phyloP scores from a whole-genome alignment of 495 filamentous ascomycete species.

The Tuber magnatum region DNA sequence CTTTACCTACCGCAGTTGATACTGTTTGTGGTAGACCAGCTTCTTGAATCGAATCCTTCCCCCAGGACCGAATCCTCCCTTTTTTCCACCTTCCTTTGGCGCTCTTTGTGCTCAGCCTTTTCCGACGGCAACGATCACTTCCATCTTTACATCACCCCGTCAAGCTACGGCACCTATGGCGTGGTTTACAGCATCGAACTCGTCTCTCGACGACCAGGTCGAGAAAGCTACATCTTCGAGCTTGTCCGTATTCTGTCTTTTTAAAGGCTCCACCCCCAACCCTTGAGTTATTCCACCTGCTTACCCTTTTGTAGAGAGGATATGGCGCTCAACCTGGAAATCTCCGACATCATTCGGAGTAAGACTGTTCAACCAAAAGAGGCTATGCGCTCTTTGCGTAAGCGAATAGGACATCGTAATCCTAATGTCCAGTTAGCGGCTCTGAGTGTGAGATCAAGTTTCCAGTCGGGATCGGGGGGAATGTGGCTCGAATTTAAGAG shows the following conservation, averaged over 20 bases:
- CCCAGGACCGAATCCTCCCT: not conserved
- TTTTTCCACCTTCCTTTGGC: not conserved
- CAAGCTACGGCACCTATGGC: constrained; percentile 50
- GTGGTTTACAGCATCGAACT: constrained; percentile 87
- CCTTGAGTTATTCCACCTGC: constrained; percentile 9
- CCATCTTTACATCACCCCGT: constrained; percentile 12
- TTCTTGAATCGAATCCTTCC: not conserved
- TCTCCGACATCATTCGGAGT: constrained; percentile 90
- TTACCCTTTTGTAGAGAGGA: constrained; percentile 61
- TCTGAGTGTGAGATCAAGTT: constrained; percentile 59
- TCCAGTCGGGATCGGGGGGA: not conserved
- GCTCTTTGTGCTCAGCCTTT: constrained; percentile 4
- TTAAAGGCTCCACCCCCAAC: not conserved
- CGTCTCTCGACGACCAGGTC: constrained; percentile 89
- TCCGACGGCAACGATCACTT: constrained; percentile 8
- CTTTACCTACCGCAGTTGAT: constrained; percentile 4
- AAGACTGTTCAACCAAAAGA: constrained; percentile 96
- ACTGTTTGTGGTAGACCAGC: constrained; percentile 3
- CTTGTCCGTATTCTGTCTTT: constrained; percentile 53
- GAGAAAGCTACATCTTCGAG: constrained; percentile 89
- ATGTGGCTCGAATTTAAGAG: not conserved
- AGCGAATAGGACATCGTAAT: constrained; percentile 89
- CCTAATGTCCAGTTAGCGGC: constrained; percentile 92
- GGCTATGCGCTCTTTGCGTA: constrained; percentile 91
- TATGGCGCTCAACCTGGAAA: constrained; percentile 92